A percentile compares a stretch with the other conserved stretches of the same genome.
phyloP scores from a whole-genome alignment of 768 basidiomycete genomes.

The Termitomyces sp. region DNA sequence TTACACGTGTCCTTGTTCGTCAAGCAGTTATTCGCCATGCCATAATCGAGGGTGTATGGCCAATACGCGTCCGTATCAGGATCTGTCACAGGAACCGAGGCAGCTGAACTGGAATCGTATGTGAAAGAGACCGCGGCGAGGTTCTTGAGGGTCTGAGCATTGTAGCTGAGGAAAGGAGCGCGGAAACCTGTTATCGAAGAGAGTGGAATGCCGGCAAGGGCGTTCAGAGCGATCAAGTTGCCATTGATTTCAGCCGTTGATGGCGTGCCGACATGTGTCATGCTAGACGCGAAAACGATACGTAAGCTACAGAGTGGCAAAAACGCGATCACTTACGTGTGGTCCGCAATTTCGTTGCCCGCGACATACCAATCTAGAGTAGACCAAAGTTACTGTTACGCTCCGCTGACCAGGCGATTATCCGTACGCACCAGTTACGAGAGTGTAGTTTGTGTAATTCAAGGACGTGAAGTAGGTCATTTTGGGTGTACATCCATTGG shows the following conservation, averaged over 20 bases:
- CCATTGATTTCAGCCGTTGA: constrained; percentile 65
- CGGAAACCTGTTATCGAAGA: constrained; percentile 65
- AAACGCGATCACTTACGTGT: constrained; percentile 43
- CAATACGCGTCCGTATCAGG: constrained; percentile 69
- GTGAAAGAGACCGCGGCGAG: constrained; percentile 54
- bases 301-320: neutral
- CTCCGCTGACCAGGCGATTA: neutral
- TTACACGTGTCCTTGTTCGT: constrained; percentile 49
- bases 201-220: constrained; percentile 72
- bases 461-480: constrained; percentile 76
- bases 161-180: constrained; percentile 69
- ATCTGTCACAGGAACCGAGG: constrained; percentile 62
- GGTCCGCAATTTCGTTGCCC: constrained; percentile 80
- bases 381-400: neutral
- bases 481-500: constrained; percentile 68
- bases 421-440: constrained; percentile 44
- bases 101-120: constrained; percentile 62
- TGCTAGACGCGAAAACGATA: constrained; percentile 31
- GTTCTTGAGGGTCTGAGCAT: constrained; percentile 51
- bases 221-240: constrained; percentile 73
- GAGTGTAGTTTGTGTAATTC: constrained; percentile 70
- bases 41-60: constrained; percentile 80
- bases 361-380: constrained; percentile 67
- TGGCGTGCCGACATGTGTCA: constrained; percentile 71
- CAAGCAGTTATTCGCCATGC: constrained; percentile 75